Percentiles rank a stretch among this genome's conserved stretches.
Conservation (phyloP, 345 rosid genomes). For the Diplotaxis tenuifolia region DNA sequence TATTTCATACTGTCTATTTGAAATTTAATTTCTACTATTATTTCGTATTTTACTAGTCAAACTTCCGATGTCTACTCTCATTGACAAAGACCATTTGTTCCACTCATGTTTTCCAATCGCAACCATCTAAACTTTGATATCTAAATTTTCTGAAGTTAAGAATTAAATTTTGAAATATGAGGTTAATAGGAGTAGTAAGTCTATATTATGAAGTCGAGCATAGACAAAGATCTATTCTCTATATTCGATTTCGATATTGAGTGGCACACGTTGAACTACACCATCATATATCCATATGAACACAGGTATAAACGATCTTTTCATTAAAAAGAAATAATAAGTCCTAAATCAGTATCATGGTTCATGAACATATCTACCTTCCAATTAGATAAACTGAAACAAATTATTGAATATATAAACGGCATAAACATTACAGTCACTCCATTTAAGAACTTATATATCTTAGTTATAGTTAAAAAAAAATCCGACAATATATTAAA, state of each 20-base stretch:
- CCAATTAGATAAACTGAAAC: constrained; percentile 14
- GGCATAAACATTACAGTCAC: constrained; percentile 29
- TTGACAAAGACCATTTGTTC: constrained; percentile 23
- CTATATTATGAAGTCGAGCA: constrained; percentile 12
- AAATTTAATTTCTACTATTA: constrained; percentile 1
- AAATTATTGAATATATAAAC: constrained; percentile 22
- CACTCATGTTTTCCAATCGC: constrained; percentile 28
- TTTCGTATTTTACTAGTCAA: constrained; percentile 22
- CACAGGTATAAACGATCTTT: constrained; percentile 7
- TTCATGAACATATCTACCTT: constrained; percentile 12
- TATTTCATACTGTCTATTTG: constrained; percentile 34
- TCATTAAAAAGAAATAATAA: not conserved
- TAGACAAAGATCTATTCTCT: constrained; percentile 21
- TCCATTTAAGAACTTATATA: constrained; percentile 26
- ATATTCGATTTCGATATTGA: constrained; percentile 22
- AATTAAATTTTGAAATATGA: not conserved
- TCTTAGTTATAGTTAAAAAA: constrained; percentile 11
- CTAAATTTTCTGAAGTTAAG: not conserved
- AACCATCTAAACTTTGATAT: not conserved
- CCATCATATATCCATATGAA: constrained; percentile 12
- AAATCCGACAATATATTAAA: constrained; percentile 9
- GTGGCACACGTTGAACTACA: constrained; percentile 34
- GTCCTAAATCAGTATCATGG: not conserved
- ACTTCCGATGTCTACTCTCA: constrained; percentile 10
- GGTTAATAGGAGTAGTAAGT: constrained; percentile 6